A percentile compares a stretch with the other conserved stretches of the same genome.
These are phyloP conservation scores for Dendrostoma leiphaemia DNA, from an alignment of 2,329 filamentous ascomycete genomes.

Conservation along the genomic window DNA sequence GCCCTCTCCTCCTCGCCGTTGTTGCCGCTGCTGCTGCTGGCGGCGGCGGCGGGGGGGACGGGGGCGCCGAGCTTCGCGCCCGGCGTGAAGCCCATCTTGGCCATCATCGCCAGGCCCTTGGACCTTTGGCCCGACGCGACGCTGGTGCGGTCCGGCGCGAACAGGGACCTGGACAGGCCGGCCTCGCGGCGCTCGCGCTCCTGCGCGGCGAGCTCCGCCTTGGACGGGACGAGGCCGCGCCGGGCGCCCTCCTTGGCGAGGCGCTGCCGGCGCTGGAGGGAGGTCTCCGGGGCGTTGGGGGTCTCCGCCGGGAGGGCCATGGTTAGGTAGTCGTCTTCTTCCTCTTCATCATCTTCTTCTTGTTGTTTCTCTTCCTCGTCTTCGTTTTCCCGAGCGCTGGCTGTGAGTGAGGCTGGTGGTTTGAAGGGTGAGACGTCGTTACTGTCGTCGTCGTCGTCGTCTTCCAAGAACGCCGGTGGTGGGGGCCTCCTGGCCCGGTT, in stretches of 20 bases:
- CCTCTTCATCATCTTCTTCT: constrained; percentile 48
- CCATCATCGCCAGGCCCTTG: constrained; percentile 96
- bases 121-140: constrained; percentile 48
- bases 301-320: constrained; percentile 78
- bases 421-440: no score
- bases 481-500: neutral
- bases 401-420: neutral
- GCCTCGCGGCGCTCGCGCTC: constrained; percentile 71
- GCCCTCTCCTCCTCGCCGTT: constrained; percentile 34
- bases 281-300: constrained; percentile 44
- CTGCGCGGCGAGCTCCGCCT: constrained; percentile 76
- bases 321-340: constrained; percentile 95
- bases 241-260: constrained; percentile 64
- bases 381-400: neutral
- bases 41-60: no score
- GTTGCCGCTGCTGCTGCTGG: constrained; percentile 46
- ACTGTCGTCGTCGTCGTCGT: neutral
- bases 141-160: constrained; percentile 42
- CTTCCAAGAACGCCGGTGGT: neutral
- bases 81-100: constrained; percentile 83
- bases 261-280: constrained; percentile 52
- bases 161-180: constrained; percentile 71
- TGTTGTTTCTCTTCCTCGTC: constrained; percentile 16
- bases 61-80: constrained; percentile 63
- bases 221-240: constrained; percentile 70